Percentiles rank a stretch among this genome's conserved stretches.
phyloP scores from a whole-genome alignment of 2,329 filamentous ascomycete species.

The Alternaria novae-zelandiae region DNA sequence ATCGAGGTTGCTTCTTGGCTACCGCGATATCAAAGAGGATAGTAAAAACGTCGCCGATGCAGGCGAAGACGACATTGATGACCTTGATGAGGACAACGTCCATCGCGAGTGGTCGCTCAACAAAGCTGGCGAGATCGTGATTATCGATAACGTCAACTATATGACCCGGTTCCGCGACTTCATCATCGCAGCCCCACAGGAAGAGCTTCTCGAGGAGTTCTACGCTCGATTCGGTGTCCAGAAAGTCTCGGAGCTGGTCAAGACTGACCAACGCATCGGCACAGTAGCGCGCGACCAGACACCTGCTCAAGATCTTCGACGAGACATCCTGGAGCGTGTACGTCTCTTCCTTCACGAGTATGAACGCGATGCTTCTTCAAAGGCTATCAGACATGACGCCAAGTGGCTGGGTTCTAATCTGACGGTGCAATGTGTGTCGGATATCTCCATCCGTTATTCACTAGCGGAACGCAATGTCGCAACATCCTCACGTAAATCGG shows the following conservation, averaged over 20 bases:
- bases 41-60: slow-evolving; percentile 50
- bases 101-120: slow-evolving; percentile 79
- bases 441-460: slow-evolving; percentile 78
- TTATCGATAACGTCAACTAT: slow-evolving; percentile 53
- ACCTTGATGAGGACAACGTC: slow-evolving; percentile 53
- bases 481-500: slow-evolving; percentile 57
- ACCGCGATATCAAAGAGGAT: slow-evolving; percentile 71
- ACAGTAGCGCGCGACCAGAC: slow-evolving; percentile 69
- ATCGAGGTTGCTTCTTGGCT: slow-evolving; percentile 81
- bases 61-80: slow-evolving; percentile 52
- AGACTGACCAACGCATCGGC: slow-evolving; percentile 78
- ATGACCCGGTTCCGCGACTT: slow-evolving; percentile 87
- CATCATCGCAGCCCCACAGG: slow-evolving; percentile 86
- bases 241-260: slow-evolving; percentile 76
- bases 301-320: slow-evolving; percentile 72
- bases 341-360: slow-evolving; percentile 91
- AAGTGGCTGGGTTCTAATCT: slow-evolving; percentile 92
- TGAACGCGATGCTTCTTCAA: slow-evolving; percentile 63
- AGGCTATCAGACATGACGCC: slow-evolving; percentile 79
- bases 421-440: slow-evolving; percentile 76
- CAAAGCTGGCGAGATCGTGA: slow-evolving; percentile 78
- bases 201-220: slow-evolving; percentile 83
- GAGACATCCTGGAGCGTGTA: slow-evolving; percentile 83
- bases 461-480: slow-evolving; percentile 71
- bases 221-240: slow-evolving; percentile 82